Base-by-base conservation (phyloP, 306 rosid genomes). In the Trifolium fragiferum region DNA sequence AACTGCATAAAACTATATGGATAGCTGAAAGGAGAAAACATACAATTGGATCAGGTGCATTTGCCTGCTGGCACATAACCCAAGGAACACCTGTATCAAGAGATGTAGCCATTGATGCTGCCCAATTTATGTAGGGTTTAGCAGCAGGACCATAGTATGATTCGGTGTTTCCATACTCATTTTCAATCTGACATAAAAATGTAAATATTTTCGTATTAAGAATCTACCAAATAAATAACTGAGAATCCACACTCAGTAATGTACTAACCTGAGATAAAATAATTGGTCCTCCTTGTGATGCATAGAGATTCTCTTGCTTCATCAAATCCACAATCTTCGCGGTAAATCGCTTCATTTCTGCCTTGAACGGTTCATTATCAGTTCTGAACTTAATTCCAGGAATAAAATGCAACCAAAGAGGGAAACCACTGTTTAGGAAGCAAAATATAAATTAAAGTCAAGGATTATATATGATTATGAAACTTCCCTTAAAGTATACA, bases 11-110 rank as follows among this genome's bases (percentile, higher is more conserved):
- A 47, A 38, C 50, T 40, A 43, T 20, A 35, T 47, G 30, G 8
- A 53, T 8, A 68, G 21, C 30, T 33, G 35, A 58, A 64, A 13
- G 57, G 62, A 74, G 49, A 79, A 63, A 83, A 46, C 93, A 82
- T 83, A 94, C 97, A 79, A 94, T 89, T 58, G 97, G 97, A 76
- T 89, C 86, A 11, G 98, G 98, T 73, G 98, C 98, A 78, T 94
- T 85, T 3, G 74, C 77, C 82, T 91, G 98, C 82, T 88, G 92
- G 86, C 98, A 91, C 98, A 94, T 94, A 81, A 91, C 88, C 98
- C 98, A 94, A 40, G 98, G 98, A 64, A 94, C 98, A 33, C 98
- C 98, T 6, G 97, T 94, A 79, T 91, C 85, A 82, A 90, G 83
- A 66, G 96, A 84, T 65, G 80, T 76, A 66, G 97, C 98, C 98